Evolutionary conservation across 2,329 filamentous ascomycete genomes (phyloP), one percentile per base, ranked within the genome.

Genomic region (Colletotrichum camelliae): DNA sequence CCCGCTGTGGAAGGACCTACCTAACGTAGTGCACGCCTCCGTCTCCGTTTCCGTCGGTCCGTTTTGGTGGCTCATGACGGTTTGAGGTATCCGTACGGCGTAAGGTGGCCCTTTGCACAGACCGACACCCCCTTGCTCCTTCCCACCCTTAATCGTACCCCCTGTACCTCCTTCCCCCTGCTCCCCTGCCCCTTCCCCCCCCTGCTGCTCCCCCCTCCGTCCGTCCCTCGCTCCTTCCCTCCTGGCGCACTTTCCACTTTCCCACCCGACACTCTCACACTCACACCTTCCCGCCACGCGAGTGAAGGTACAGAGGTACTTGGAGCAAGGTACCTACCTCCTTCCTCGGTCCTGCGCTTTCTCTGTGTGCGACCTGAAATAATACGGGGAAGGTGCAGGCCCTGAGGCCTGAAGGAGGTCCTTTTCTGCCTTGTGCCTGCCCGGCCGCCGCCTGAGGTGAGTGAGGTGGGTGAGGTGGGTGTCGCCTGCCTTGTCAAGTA

Each of bases 201-300:
- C 57, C 57, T 74, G 27, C 55, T 35, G 24, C 29, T 61, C 37
- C 65, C 52, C 33, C 52, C 62, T 27, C 31, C 65, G 33, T 43
- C 13, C 33, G 37, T 57, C 55, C 58, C 58, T 57, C 67, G 31
- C 64, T 55, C 72, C 67, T 33, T 58, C 48, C 67, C 29, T 74
- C 60, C 68, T 35, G 68, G 39, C 68, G 39, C 61, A 55, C 48
- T 60, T 58, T 58, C 67, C 27, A 39, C 57, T 35, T 61, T 61
- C 58, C 57, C 57, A 52, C 48, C 62, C 69, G 60, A 65, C 58
- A 52, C 43, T 52, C 43, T 10, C 43, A 21, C 43, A 52, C 43
- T 52, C 43, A 52, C 43, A 62, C 69, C 70, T 75, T 72, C 64
- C 73, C 73, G 69, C 73, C 73, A 75, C 73, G 73, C 69, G 69